Percentiles rank a stretch among this genome's conserved stretches.
Evolutionary conservation across 257 asterid species (phyloP).

Genomic region (Jaltomata sinuosa): DNA sequence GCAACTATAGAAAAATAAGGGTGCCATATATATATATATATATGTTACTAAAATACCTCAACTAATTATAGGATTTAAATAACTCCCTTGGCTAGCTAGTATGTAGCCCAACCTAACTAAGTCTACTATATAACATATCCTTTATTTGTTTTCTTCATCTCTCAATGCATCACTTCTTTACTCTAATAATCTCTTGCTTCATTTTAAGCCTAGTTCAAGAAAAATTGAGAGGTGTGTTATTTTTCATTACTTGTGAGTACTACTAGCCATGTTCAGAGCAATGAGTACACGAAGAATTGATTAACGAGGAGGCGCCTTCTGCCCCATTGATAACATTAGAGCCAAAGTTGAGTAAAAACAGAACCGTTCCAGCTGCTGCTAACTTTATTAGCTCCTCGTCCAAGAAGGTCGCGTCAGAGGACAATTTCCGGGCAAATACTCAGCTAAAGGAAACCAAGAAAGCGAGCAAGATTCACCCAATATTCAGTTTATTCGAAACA

Average conservation of each 20-base stretch:
- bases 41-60: too few relatives aligned
- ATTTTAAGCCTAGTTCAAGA: neutral
- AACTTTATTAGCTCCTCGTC: conserved; percentile 10
- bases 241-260: neutral
- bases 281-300: conserved; percentile 38
- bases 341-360: conserved; percentile 33
- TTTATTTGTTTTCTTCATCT: too few relatives aligned
- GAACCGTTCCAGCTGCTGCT: conserved; percentile 28
- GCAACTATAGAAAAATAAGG: too few relatives aligned
- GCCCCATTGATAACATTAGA: neutral
- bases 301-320: neutral
- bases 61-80: too few relatives aligned
- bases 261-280: conserved; percentile 46
- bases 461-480: conserved; percentile 42
- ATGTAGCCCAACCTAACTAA: too few relatives aligned
- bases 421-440: neutral
- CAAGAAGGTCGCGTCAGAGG: neutral
- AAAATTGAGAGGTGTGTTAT: neutral
- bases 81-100: too few relatives aligned
- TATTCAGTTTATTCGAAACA: conserved; percentile 41
- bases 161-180: too few relatives aligned
- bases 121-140: too few relatives aligned
- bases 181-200: too few relatives aligned
- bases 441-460: conserved; percentile 28
- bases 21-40: too few relatives aligned